Percentiles rank a stretch among this genome's conserved stretches.
phyloP scores from a whole-genome alignment of 306 rosid species.

The Quercus cerris region DNA sequence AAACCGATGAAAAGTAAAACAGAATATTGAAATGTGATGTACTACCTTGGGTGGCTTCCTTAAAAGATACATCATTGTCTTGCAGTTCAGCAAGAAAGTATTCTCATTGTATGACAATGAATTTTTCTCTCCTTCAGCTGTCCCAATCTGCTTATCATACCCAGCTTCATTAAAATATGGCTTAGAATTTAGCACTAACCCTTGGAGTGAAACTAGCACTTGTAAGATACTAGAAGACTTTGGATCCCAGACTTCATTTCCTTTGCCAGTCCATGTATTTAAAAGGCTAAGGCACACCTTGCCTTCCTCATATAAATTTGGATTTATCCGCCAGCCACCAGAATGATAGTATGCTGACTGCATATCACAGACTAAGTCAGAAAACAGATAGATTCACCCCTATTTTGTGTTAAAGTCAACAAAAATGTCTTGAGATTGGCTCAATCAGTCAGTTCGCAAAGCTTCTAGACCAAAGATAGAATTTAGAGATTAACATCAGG shows the following conservation, averaged over 20 bases:
- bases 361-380: conserved; percentile 37
- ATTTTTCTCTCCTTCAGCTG: conserved; percentile 98
- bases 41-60: conserved; percentile 94
- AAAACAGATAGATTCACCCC: conserved; percentile 11
- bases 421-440: neutral
- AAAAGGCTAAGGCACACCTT: conserved; percentile 98
- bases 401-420: neutral
- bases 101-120: conserved; percentile 95
- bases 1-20: neutral
- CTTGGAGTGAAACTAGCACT: conserved; percentile 97
- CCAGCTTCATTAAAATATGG: conserved; percentile 99
- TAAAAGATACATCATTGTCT: conserved; percentile 91
- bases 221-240: conserved; percentile 98
- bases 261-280: conserved; percentile 98
- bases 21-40: neutral
- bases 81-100: conserved; percentile 85
- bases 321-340: conserved; percentile 99
- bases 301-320: conserved; percentile 97
- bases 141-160: conserved; percentile 93
- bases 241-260: conserved; percentile 99
- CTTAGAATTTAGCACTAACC: conserved; percentile 88
- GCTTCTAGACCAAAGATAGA: conserved; percentile 1
- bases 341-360: conserved; percentile 99
- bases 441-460: neutral
- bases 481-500: conserved; percentile 15